Evolutionary conservation across 2,329 filamentous ascomycete species (phyloP), one percentile per base, ranked within the genome.

Genomic region (Penicillium psychrosexuale): DNA sequence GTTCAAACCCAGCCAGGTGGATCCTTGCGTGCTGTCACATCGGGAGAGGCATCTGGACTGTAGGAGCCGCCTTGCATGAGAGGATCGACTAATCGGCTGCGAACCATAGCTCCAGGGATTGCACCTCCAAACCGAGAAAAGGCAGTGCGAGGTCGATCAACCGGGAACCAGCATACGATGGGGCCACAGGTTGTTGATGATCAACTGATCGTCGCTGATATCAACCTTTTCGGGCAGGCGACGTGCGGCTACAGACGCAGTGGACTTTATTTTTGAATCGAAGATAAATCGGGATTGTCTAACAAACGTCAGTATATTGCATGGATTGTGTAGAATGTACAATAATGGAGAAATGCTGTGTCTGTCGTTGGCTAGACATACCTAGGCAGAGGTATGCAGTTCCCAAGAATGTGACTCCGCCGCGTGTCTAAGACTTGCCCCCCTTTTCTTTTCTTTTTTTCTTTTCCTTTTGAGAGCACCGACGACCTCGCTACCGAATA

Each of bases 1-100:
- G 56, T 57, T 53, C 49, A 51, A 17, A 47, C 17, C 44, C 31
- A 48, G 47, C 34, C 30, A 45, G 50, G 57, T 58, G 61, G 62
- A 62, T 63, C 62, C 61, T 60, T 60, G 56, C 47, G 54, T 49
- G 56, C 59, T 63, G 61, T 64, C 62, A 60, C 56, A 62, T 24
- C 22, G 22, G 19, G 19, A 22, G 19, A 22, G 19, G 22, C 22
- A 24, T 62, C 55, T 57, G 38, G 51, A 39, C 45, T 28, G 27
- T 47, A 30, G 38, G 47, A 57, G 58, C 58, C 51, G 60, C 62
- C 56, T 65, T 64, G 61, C 61, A 65, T 59, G 53, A 59, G 40
- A 47, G 53, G 53, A 56, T 43, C 47, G 39, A 60, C 60, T 61
- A 64, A 65, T 65, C 62, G 61, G 62, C 56, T 54, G 49, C 31